Percentiles rank a stretch among this genome's conserved stretches.
phyloP scores from a whole-genome alignment of 495 filamentous ascomycete species.

The Penicillium fimorum region DNA sequence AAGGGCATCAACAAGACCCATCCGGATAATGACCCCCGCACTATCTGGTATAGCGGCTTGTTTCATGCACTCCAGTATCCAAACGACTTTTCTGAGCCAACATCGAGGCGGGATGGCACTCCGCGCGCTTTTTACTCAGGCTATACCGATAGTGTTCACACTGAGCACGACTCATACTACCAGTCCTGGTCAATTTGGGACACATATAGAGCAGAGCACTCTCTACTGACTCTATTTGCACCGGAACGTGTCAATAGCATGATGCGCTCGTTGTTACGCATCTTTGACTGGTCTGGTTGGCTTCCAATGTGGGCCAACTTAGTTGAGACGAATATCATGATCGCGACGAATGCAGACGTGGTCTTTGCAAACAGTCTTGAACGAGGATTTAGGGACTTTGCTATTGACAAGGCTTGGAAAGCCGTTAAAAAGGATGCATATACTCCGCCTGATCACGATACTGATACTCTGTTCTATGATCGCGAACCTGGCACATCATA shows the following conservation, averaged over 20 bases:
- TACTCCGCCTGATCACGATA: slow-evolving; percentile 24
- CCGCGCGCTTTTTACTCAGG: slow-evolving; percentile 24
- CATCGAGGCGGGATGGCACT: slow-evolving; percentile 2
- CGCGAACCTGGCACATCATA: slow-evolving; percentile 26
- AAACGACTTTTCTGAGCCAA: slow-evolving; percentile 29
- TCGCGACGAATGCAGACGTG: slow-evolving; percentile 30
- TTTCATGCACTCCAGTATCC: slow-evolving; percentile 31
- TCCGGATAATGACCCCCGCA: slow-evolving; percentile 21
- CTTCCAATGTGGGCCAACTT: slow-evolving; percentile 32
- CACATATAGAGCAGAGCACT: slow-evolving; percentile 30
- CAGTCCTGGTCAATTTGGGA: slow-evolving; percentile 36
- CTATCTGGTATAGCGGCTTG: slow-evolving; percentile 26
- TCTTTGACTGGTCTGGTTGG: slow-evolving; percentile 31
- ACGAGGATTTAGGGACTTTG: slow-evolving; percentile 26
- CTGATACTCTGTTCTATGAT: slow-evolving; percentile 26
- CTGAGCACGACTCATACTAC: slow-evolving; percentile 26
- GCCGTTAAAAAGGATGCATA: slow-evolving; percentile 29
- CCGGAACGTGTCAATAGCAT: slow-evolving; percentile 30
- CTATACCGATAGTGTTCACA: slow-evolving; percentile 27
- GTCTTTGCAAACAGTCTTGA: slow-evolving; percentile 28
- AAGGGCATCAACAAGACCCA: slow-evolving; percentile 25
- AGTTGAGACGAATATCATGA: slow-evolving; percentile 33
- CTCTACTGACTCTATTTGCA: slow-evolving; percentile 25
- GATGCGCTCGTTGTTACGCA: slow-evolving; percentile 28
- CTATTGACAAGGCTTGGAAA: slow-evolving; percentile 23